Percentiles rank a stretch among this genome's conserved stretches.
These are phyloP conservation scores for Suhomyces chickasaworum DNA, from an alignment of 1,139 yeast species.

Conservation along the genomic window DNA sequence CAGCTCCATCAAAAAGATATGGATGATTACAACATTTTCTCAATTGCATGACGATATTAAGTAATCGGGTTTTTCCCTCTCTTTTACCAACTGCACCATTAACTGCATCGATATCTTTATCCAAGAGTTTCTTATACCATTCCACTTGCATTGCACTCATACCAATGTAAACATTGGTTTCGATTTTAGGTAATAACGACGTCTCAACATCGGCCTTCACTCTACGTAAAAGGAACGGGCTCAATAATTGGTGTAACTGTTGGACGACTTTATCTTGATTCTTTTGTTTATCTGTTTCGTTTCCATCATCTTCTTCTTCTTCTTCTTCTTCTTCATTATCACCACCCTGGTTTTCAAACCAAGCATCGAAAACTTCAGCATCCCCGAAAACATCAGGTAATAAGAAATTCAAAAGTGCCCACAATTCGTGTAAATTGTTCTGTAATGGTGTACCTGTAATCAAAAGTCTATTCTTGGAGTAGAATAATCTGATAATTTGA, in stretches of 20 bases:
- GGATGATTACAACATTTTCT: constrained; percentile 86
- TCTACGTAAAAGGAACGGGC: constrained; percentile 73
- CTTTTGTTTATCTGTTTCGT: constrained; percentile 44
- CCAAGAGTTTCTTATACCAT: constrained; percentile 75
- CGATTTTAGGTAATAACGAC: constrained; percentile 72
- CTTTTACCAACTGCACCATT: constrained; percentile 77
- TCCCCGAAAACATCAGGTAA: constrained; percentile 80
- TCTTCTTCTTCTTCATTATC: constrained; percentile 46
- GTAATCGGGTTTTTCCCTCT: constrained; percentile 71
- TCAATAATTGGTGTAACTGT: constrained; percentile 85
- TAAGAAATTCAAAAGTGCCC: constrained; percentile 77
- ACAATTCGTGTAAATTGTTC: constrained; percentile 74
- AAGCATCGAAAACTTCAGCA: constrained; percentile 70
- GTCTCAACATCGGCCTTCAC: constrained; percentile 83
- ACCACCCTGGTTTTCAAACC: constrained; percentile 54
- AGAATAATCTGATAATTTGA: constrained; percentile 73
- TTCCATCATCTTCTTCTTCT: constrained; percentile 50
- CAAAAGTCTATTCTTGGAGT: constrained; percentile 65
- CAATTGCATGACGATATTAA: constrained; percentile 81
- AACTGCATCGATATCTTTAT: constrained; percentile 81
- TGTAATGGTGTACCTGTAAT: constrained; percentile 85
- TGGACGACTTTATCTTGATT: constrained; percentile 81
- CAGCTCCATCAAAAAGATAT: constrained; percentile 81
- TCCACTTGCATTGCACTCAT: constrained; percentile 77
- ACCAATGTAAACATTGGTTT: constrained; percentile 68